Evolutionary conservation across 2,329 filamentous ascomycete genomes (phyloP).

Genomic region (Cercospora nicotianae): DNA sequence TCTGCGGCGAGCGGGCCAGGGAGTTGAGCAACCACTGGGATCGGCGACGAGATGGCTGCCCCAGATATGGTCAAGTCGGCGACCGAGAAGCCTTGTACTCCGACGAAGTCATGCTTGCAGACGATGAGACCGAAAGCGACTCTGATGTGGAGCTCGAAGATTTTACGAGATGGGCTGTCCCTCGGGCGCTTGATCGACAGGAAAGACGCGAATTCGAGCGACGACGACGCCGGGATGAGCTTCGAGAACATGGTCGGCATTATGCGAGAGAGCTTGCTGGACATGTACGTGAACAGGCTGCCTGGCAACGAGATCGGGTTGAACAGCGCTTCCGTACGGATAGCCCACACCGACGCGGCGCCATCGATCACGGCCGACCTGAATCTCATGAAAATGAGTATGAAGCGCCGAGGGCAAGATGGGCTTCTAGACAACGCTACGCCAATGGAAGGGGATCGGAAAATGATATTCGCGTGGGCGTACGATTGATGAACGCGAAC

Average conservation of each 20-base stretch:
- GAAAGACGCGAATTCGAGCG: slow-evolving; percentile 14
- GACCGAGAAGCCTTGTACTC: slow-evolving; percentile 12
- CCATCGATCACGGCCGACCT: slow-evolving; percentile 9
- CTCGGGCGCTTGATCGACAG: slow-evolving; percentile 6
- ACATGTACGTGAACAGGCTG: background rate
- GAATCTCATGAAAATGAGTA: background rate
- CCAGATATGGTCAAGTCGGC: slow-evolving; percentile 19
- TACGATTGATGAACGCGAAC: background rate
- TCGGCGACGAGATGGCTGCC: slow-evolving; percentile 14
- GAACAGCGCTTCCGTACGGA: no score
- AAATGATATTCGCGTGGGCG: background rate
- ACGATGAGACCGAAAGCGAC: slow-evolving; percentile 6
- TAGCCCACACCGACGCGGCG: background rate
- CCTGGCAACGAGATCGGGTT: background rate
- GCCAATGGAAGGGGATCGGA: background rate
- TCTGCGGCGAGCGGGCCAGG: slow-evolving; percentile 16
- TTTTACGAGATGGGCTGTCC: slow-evolving; percentile 12
- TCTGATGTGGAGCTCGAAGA: slow-evolving; percentile 12
- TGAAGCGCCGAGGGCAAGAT: background rate
- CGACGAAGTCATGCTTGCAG: slow-evolving; percentile 14
- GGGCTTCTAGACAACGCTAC: background rate
- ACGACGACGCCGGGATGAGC: background rate
- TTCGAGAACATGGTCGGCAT: slow-evolving; percentile 5
- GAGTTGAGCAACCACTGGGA: slow-evolving; percentile 16
- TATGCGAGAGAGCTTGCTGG: background rate